Conservation (phyloP, 768 basidiomycete genomes). For the Strobilomyces dryophilus region DNA sequence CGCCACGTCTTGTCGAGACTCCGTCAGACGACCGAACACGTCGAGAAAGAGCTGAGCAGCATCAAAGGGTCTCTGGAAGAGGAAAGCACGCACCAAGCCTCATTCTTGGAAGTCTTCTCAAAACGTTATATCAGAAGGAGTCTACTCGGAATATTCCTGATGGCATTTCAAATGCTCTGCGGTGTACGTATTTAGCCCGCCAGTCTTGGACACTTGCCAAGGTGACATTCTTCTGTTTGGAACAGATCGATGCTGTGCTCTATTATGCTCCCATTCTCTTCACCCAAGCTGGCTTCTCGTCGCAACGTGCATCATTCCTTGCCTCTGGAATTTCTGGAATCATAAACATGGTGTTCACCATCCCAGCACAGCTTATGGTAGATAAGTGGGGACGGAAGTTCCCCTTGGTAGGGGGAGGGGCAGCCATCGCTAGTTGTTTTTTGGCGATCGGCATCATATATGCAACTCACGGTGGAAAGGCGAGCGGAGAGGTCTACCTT, state of each 20-base stretch:
- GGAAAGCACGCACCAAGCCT: constrained; percentile 8
- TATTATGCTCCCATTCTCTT: constrained; percentile 48
- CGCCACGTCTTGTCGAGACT: constrained; percentile 24
- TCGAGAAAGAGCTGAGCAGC: constrained; percentile 20
- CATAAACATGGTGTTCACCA: constrained; percentile 37
- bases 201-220: not conserved
- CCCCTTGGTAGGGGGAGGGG: constrained; percentile 41
- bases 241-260: constrained; percentile 25
- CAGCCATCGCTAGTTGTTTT: constrained; percentile 36
- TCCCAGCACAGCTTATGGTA: constrained; percentile 35
- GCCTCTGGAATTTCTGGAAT: constrained; percentile 49
- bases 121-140: constrained; percentile 32
- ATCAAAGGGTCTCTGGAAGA: constrained; percentile 23
- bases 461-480: constrained; percentile 35
- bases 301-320: constrained; percentile 44
- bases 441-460: constrained; percentile 43
- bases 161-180: constrained; percentile 40
- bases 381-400: constrained; percentile 37
- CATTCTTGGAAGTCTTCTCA: constrained; percentile 27
- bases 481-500: constrained; percentile 21
- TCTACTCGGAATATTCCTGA: constrained; percentile 39
- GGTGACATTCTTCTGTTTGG: not conserved
- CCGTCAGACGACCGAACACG: constrained; percentile 4
- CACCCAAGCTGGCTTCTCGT: constrained; percentile 46
- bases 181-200: constrained; percentile 14